These are phyloP conservation scores for Trypanosoma vivax DNA, from an alignment of 208 protist genomes.

Conservation along the genomic window DNA sequence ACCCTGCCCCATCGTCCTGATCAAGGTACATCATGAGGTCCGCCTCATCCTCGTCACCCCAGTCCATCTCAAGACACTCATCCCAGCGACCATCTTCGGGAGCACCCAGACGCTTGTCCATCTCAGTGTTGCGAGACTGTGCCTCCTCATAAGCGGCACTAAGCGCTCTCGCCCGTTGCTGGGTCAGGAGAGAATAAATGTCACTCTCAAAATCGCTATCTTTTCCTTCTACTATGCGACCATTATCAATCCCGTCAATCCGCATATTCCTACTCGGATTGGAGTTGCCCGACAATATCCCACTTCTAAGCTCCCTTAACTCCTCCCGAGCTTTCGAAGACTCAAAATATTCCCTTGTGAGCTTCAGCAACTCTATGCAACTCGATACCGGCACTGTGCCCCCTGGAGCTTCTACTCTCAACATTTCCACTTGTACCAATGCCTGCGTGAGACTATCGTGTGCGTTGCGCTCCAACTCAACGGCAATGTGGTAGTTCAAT, in stretches of 20 bases:
- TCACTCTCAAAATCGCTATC: no score
- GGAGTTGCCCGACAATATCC: no score
- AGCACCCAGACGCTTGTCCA: slow-evolving; percentile 11
- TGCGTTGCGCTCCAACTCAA: slow-evolving; percentile 47
- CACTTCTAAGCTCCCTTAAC: slow-evolving; percentile 44
- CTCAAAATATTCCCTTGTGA: slow-evolving; percentile 61
- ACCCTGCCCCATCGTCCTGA: slow-evolving; percentile 46
- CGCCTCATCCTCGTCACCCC: slow-evolving; percentile 26
- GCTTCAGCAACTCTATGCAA: slow-evolving; percentile 26
- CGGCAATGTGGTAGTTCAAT: slow-evolving; percentile 67
- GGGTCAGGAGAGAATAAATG: not conserved
- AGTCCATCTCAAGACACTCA: slow-evolving; percentile 29
- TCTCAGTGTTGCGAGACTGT: slow-evolving; percentile 13
- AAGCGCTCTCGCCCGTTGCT: not conserved
- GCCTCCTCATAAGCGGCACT: no score
- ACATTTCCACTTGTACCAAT: slow-evolving; percentile 30
- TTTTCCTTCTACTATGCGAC: no score
- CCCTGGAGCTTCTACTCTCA: slow-evolving; percentile 12
- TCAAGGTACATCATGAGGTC: slow-evolving; percentile 82
- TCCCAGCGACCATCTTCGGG: slow-evolving; percentile 13
- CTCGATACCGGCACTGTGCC: slow-evolving; percentile 13
- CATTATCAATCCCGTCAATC: no score
- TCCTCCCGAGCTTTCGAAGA: slow-evolving; percentile 79
- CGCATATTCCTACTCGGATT: no score
- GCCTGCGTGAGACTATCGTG: slow-evolving; percentile 56